Evolutionary conservation across 208 protist genomes (phyloP).

Genomic region (Acanthamoeba pearcei): DNA sequence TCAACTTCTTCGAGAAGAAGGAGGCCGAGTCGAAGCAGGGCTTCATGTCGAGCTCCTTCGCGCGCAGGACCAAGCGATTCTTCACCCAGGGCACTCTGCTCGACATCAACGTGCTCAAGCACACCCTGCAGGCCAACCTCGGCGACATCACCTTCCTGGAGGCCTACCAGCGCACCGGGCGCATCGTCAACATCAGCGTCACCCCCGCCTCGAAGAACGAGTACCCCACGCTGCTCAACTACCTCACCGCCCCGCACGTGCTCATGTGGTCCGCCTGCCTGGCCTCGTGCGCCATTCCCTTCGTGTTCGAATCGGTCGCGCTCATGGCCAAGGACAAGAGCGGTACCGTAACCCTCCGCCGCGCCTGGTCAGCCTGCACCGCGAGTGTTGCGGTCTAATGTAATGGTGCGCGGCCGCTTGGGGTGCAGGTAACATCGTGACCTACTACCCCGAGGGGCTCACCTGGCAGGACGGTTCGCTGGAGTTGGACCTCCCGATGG

Average conservation of each 20-base stretch:
- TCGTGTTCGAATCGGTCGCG: constrained; percentile 80
- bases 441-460: background rate
- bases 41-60: constrained; percentile 35
- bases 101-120: constrained; percentile 76
- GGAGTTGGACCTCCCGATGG: constrained; percentile 85
- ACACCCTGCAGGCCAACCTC: constrained; percentile 46
- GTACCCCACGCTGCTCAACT: constrained; percentile 83
- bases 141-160: constrained; percentile 78
- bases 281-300: constrained; percentile 78
- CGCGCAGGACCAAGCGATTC: constrained; percentile 65
- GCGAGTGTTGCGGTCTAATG: no score
- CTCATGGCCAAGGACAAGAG: constrained; percentile 78
- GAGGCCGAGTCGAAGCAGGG: constrained; percentile 38
- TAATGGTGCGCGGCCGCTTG: no score
- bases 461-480: constrained; percentile 79
- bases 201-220: constrained; percentile 61
- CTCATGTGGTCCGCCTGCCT: constrained; percentile 77
- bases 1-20: constrained; percentile 65
- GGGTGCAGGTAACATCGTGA: background rate
- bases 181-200: constrained; percentile 84
- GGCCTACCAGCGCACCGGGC: constrained; percentile 82
- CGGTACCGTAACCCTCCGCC: background rate
- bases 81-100: constrained; percentile 63
- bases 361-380: no score
- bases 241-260: constrained; percentile 86